Conservation (phyloP, 768 basidiomycete genomes). For the Naganishia vaughanmartiniae region DNA sequence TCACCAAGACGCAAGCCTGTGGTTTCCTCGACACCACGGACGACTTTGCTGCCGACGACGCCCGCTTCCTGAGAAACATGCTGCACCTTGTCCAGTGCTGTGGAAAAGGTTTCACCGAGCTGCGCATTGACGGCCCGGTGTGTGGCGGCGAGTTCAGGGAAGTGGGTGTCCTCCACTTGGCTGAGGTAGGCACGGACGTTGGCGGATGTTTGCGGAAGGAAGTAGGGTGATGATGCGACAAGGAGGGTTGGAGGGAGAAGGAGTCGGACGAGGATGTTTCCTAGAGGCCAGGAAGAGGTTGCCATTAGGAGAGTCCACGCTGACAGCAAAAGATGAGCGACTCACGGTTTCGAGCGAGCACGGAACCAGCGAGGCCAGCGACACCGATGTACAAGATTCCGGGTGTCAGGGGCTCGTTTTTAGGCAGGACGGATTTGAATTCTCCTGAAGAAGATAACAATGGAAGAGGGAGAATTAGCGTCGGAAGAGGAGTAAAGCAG, state of each 20-base stretch:
- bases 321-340: not conserved
- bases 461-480: not conserved
- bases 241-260: slow-evolving; percentile 77
- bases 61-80: slow-evolving; percentile 52
- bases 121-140: slow-evolving; percentile 54
- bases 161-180: slow-evolving; percentile 67
- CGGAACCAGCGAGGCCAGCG: slow-evolving; percentile 80
- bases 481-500: not conserved
- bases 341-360: slow-evolving; percentile 73
- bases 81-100: slow-evolving; percentile 59
- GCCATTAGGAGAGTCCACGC: not conserved
- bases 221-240: slow-evolving; percentile 68
- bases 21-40: slow-evolving; percentile 63
- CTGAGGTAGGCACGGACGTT: slow-evolving; percentile 69
- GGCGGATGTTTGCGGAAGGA: slow-evolving; percentile 76
- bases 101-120: slow-evolving; percentile 36
- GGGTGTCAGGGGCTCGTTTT: slow-evolving; percentile 78
- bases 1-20: slow-evolving; percentile 74
- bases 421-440: slow-evolving; percentile 75
- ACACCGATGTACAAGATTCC: slow-evolving; percentile 88
- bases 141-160: slow-evolving; percentile 67
- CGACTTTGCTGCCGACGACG: slow-evolving; percentile 55
- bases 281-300: slow-evolving; percentile 31
- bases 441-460: slow-evolving; percentile 62
- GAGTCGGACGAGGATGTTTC: slow-evolving; percentile 63